phyloP scores from a whole-genome alignment of 768 basidiomycete species.

The Dioszegia aurantiaca region DNA sequence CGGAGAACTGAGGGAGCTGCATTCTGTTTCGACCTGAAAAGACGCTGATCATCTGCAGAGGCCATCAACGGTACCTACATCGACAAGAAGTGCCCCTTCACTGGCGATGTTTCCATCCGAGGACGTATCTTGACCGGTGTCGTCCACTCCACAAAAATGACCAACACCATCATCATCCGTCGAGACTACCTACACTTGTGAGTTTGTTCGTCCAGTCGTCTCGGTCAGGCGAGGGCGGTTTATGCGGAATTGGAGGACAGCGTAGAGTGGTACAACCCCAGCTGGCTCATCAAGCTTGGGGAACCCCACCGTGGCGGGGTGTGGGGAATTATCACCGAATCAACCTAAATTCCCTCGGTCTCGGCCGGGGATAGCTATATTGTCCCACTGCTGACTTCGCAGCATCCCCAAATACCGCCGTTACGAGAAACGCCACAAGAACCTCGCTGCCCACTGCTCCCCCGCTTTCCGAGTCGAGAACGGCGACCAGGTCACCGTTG shows the following conservation, averaged over 20 bases:
- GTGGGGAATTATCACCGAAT: not conserved
- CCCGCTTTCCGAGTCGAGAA: constrained; percentile 97
- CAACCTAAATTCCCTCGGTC: not conserved
- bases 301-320: no score
- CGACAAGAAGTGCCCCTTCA: constrained; percentile 99
- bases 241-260: no score
- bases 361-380: not conserved
- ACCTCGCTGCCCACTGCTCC: constrained; percentile 92
- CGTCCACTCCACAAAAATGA: constrained; percentile 99
- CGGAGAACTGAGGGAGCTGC: no score
- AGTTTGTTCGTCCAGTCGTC: constrained; percentile 16
- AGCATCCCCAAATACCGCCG: constrained; percentile 99
- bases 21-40: no score
- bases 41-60: constrained; percentile 55
- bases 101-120: constrained; percentile 93
- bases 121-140: constrained; percentile 97
- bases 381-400: constrained; percentile 82
- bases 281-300: no score
- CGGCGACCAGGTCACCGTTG: constrained; percentile 92
- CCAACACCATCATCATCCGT: constrained; percentile 94
- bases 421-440: constrained; percentile 89
- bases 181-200: constrained; percentile 55
- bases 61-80: constrained; percentile 96
- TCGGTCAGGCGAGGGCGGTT: no score
- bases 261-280: no score